A percentile compares a stretch with the other conserved stretches of the same genome.
phyloP scores from a whole-genome alignment of 164 flowering plant species.

The Vitis rupestris region DNA sequence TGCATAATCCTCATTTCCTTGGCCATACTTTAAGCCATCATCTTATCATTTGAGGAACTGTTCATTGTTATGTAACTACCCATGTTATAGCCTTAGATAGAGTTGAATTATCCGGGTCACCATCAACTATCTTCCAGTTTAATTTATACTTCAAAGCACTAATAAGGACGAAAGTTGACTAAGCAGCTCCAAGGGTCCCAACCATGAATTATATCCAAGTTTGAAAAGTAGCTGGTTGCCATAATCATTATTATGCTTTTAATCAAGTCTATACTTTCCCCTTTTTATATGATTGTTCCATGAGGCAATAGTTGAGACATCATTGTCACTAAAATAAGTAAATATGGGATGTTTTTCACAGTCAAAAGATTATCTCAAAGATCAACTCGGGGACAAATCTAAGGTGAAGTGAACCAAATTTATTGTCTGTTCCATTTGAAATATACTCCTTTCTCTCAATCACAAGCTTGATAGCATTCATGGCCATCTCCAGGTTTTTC shows the following conservation, averaged over 20 bases:
- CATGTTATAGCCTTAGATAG: no score
- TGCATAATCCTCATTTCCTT: no score
- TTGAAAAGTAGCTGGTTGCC: no score
- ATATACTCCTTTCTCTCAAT: not conserved
- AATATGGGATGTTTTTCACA: constrained; percentile 5
- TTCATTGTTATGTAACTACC: no score
- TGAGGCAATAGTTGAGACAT: not conserved
- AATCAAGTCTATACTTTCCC: not conserved
- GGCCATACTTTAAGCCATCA: no score
- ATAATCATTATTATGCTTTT: not conserved
- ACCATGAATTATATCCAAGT: no score
- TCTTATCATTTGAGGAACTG: no score
- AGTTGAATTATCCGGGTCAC: no score
- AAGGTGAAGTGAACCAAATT: constrained; percentile 14
- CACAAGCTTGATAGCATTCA: not conserved
- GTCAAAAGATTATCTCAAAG: constrained; percentile 31
- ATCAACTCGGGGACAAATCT: constrained; percentile 19
- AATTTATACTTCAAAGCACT: no score
- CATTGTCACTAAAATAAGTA: not conserved
- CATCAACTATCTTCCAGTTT: no score
- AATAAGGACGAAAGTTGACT: no score
- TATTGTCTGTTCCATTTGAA: not conserved
- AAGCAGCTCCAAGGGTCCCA: no score
- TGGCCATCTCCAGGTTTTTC: constrained; percentile 21
- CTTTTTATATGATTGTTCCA: not conserved